Base-by-base conservation (phyloP, 495 filamentous ascomycete species). In the Neurospora africana region DNA sequence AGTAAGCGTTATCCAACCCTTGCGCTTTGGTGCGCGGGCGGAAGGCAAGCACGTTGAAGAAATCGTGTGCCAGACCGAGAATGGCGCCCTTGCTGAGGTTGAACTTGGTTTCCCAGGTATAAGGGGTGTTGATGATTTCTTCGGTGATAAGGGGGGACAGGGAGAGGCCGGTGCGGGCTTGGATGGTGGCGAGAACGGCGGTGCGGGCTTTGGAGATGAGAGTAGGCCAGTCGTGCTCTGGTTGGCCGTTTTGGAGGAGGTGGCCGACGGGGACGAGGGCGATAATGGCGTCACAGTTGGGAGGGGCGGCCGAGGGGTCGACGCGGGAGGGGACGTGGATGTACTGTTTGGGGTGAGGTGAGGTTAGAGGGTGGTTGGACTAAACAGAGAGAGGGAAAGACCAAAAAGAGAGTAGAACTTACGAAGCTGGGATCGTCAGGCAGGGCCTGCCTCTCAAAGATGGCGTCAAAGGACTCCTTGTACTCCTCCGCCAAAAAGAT, bases 401-500 rank as follows among this genome's bases (percentile, higher is more conserved):
- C 9, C 37, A 11, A 38, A 11, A 38, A 10, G 37, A 38, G 10
- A 38, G 10, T 38, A 38, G 9, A 38, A 38, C 37, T 36, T 38
- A 73, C 72, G 83, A 93, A 93, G 36, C 86, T 88, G 2, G 89
- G 90, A 40, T 91, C 84, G 2, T 81, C 70, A 4, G 90, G 91
- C 13, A 93, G 84, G 7, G 83, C 77, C 72, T 91, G 88, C 13
- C 85, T 72, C 70, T 91, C 86, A 82, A 93, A 92, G 44, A 92
- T 93, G 67, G 84, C 82, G 79, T 92, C 89, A 76, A 93, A 93
- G 23, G 85, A 88, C 73, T 89, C 88, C 43, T 83, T 82, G 79
- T 92, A 93, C 72, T 88, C 83, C 70, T 90, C 86, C 7, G 90
- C 89, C 23, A 93, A 84, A 81, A 93, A 93, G 75, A 92, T 90